Conservation (phyloP, 1,284 basidiomycete species). For the Ganoderma lucidum region DNA sequence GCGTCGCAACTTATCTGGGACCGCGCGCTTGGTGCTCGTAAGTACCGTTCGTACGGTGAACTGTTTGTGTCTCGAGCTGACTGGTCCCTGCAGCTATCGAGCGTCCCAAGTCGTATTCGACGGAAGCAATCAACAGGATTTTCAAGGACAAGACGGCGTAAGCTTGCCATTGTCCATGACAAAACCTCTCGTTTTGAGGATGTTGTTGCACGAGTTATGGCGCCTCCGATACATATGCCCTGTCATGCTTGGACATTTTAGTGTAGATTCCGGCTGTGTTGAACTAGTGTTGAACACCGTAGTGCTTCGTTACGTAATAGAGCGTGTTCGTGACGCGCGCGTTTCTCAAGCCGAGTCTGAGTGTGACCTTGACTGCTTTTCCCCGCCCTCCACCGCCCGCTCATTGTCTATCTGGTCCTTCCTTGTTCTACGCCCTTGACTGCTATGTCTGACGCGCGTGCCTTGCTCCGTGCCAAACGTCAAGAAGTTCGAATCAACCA, state of each 20-base stretch:
- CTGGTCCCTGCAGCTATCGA: conserved; percentile 67
- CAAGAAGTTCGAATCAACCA: conserved; percentile 76
- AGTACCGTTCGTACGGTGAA: conserved; percentile 41
- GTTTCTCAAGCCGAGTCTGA: conserved; percentile 2
- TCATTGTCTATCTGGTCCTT: not conserved
- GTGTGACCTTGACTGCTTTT: not conserved
- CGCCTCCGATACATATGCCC: conserved; percentile 1
- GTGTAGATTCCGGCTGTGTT: conserved; percentile 20
- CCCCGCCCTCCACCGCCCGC: not conserved
- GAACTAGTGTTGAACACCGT: conserved; percentile 16
- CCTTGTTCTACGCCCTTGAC: not conserved
- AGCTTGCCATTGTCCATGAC: conserved; percentile 12
- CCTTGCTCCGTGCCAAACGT: conserved; percentile 78
- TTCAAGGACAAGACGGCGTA: conserved; percentile 61
- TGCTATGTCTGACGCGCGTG: conserved; percentile 76
- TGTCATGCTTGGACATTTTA: conserved; percentile 18
- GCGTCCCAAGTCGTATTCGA: conserved; percentile 89
- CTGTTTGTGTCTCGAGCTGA: conserved; percentile 11
- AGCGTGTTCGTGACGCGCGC: conserved; percentile 21
- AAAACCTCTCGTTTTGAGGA: conserved; percentile 14
- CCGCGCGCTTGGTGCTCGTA: conserved; percentile 92
- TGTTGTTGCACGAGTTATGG: conserved; percentile 8
- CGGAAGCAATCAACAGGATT: conserved; percentile 76
- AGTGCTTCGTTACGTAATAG: conserved; percentile 30
- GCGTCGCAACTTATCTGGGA: conserved; percentile 94